Conservation (phyloP, 352 stramenopile genomes). For the Pythium angustatum region DNA sequence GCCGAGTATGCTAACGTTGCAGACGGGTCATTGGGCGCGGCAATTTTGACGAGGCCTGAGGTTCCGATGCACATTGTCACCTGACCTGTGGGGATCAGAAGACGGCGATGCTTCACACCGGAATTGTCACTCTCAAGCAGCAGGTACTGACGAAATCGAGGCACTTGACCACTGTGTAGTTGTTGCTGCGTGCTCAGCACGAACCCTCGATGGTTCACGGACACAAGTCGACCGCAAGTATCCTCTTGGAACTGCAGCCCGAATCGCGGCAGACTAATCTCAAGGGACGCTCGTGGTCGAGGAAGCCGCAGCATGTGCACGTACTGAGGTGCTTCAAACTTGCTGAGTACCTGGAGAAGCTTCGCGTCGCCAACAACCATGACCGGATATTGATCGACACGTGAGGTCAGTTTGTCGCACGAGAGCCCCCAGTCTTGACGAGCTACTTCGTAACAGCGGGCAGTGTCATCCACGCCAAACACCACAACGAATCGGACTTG, state of each 20-base stretch:
- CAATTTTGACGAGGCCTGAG: neutral
- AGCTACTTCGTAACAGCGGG: conserved; percentile 38
- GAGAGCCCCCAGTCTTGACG: conserved; percentile 25
- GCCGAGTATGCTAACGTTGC: neutral
- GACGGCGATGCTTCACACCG: neutral
- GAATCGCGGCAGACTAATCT: conserved; percentile 45
- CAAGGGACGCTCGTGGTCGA: conserved; percentile 22
- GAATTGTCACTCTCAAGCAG: neutral
- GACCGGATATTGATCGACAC: conserved; percentile 21
- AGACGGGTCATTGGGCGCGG: conserved; percentile 9
- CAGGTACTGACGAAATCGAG: conserved; percentile 16
- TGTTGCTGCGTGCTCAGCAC: conserved; percentile 7
- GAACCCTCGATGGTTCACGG: conserved; percentile 31
- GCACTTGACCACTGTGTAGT: conserved; percentile 1
- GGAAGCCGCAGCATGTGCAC: conserved; percentile 30
- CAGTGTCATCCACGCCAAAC: neutral
- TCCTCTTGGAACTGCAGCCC: conserved; percentile 40
- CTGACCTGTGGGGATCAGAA: neutral
- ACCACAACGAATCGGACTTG: conserved; percentile 27
- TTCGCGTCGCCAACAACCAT: conserved; percentile 27
- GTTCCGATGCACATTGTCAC: neutral
- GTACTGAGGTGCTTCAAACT: conserved; percentile 43
- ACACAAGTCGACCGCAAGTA: conserved; percentile 21
- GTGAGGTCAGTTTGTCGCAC: conserved; percentile 20
- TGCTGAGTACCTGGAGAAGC: conserved; percentile 33